phyloP scores from a whole-genome alignment of 2,329 filamentous ascomycete genomes.

The Penicillium sp. region DNA sequence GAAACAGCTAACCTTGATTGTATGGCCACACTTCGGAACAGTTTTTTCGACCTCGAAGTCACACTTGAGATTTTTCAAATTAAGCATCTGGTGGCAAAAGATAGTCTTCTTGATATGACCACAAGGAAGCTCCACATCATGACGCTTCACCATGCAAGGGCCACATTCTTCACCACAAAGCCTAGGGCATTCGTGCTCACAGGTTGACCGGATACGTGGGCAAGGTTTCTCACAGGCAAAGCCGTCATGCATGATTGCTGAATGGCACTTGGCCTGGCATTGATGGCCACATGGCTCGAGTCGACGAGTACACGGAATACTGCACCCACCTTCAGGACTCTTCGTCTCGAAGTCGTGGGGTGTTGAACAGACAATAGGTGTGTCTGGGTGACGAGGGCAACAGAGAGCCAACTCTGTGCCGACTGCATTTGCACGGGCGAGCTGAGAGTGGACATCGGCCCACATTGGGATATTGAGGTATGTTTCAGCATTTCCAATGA shows the following conservation, averaged over 20 bases:
- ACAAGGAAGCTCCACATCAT: slow-evolving; percentile 9
- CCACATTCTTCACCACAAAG: slow-evolving; percentile 11
- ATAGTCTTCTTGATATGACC: slow-evolving; percentile 3
- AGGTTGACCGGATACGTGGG: slow-evolving; percentile 7
- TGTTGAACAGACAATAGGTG: slow-evolving; percentile 4
- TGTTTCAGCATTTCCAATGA: slow-evolving; percentile 12
- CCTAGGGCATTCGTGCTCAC: slow-evolving; percentile 8
- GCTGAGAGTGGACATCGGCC: slow-evolving; percentile 10
- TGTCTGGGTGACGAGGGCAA: slow-evolving; percentile 7
- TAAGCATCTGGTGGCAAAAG: not conserved
- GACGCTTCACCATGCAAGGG: slow-evolving; percentile 2
- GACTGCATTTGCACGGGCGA: not conserved
- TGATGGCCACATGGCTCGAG: slow-evolving; percentile 15
- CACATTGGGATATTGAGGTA: slow-evolving; percentile 10
- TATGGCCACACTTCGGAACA: slow-evolving; percentile 6
- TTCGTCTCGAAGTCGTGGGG: slow-evolving; percentile 9
- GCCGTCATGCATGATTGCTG: slow-evolving; percentile 3
- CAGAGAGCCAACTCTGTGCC: slow-evolving; percentile 5
- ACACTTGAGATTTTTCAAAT: slow-evolving; percentile 2
- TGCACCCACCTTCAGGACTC: slow-evolving; percentile 11
- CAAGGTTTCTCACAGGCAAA: slow-evolving; percentile 11
- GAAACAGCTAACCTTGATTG: slow-evolving; percentile 1
- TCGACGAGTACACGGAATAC: slow-evolving; percentile 6
- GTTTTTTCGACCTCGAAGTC: slow-evolving; percentile 2
- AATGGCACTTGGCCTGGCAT: slow-evolving; percentile 15